These are phyloP conservation scores for Chlorella sorokiniana DNA, from an alignment of 139 green algal genomes.

Conservation along the genomic window DNA sequence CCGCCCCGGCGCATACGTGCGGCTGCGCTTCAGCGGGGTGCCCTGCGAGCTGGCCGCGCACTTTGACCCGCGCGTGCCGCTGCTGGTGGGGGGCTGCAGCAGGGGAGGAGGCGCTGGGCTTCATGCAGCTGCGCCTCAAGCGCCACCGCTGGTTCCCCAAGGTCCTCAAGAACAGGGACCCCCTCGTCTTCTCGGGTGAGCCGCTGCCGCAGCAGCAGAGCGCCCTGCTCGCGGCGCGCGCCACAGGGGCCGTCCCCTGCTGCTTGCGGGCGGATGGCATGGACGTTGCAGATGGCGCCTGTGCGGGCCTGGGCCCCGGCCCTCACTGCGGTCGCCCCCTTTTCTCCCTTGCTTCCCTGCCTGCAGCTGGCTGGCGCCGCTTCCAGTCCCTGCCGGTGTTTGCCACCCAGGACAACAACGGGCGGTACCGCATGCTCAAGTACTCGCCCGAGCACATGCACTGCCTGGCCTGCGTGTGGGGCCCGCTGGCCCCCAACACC, in stretches of 20 bases:
- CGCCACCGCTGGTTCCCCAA: slow-evolving; percentile 81
- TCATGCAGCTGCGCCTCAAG: slow-evolving; percentile 88
- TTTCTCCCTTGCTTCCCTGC: not conserved
- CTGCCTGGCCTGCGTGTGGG: slow-evolving; percentile 85
- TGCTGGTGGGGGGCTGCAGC: slow-evolving; percentile 88
- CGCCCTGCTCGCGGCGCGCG: not conserved
- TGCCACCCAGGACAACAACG: slow-evolving; percentile 89
- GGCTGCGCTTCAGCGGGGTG: slow-evolving; percentile 83
- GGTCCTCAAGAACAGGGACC: slow-evolving; percentile 93
- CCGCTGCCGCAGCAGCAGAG: not conserved
- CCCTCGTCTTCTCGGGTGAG: slow-evolving; percentile 82
- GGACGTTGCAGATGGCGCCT: too few species aligned
- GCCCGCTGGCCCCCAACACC: slow-evolving; percentile 85
- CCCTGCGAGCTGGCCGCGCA: slow-evolving; percentile 89
- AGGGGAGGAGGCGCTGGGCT: slow-evolving; percentile 84
- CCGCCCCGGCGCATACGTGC: slow-evolving; percentile 86
- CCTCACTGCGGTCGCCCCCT: not conserved
- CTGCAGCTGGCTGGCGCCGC: slow-evolving; percentile 85
- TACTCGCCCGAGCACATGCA: slow-evolving; percentile 99
- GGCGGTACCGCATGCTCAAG: slow-evolving; percentile 88
- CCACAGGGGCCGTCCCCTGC: too few species aligned
- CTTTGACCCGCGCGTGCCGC: slow-evolving; percentile 79
- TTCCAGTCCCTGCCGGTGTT: slow-evolving; percentile 94
- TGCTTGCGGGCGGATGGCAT: too few species aligned
- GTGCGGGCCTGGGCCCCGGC: too few species aligned